A percentile compares a stretch with the other conserved stretches of the same genome.
phyloP scores from a whole-genome alignment of 2,329 filamentous ascomycete genomes.

The Shiraia sp. region DNA sequence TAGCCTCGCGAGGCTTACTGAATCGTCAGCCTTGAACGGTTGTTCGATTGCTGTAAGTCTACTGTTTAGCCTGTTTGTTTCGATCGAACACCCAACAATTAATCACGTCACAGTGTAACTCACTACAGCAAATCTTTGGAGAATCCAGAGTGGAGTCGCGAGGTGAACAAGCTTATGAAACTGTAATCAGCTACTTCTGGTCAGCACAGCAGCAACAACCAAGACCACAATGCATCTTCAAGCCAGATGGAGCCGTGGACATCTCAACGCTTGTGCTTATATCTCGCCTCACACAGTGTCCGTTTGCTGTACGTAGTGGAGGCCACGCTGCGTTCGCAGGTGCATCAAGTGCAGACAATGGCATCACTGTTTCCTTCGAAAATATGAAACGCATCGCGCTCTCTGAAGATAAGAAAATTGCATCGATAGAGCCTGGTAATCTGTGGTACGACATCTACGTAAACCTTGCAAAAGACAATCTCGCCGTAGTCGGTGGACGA shows the following conservation, averaged over 20 bases:
- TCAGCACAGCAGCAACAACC: conserved; percentile 24
- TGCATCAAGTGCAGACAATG: conserved; percentile 26
- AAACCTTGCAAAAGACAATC: conserved; percentile 19
- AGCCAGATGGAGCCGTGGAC: conserved; percentile 19
- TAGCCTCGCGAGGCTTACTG: too few relatives aligned
- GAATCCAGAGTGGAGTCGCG: conserved; percentile 15
- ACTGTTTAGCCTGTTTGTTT: too few relatives aligned
- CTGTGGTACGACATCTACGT: conserved; percentile 37
- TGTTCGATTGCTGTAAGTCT: conserved; percentile 21
- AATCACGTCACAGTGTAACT: conserved; percentile 18
- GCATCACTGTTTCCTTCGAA: conserved; percentile 26
- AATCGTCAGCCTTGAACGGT: too few relatives aligned
- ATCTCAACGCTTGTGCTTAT: conserved; percentile 22
- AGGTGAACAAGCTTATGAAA: conserved; percentile 16
- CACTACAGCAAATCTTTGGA: conserved; percentile 21
- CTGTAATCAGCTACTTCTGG: conserved; percentile 26
- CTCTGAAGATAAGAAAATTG: conserved; percentile 15
- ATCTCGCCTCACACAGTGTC: conserved; percentile 17
- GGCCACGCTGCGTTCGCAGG: conserved; percentile 19
- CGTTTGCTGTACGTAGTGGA: conserved; percentile 45
- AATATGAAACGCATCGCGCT: conserved; percentile 22
- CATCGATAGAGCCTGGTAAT: conserved; percentile 29
- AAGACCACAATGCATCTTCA: conserved; percentile 31
- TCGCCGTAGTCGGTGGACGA: conserved; percentile 33
- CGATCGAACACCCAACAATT: background rate